Conservation (phyloP, 352 stramenopile species). For the Aphanomyces cochlioides region DNA sequence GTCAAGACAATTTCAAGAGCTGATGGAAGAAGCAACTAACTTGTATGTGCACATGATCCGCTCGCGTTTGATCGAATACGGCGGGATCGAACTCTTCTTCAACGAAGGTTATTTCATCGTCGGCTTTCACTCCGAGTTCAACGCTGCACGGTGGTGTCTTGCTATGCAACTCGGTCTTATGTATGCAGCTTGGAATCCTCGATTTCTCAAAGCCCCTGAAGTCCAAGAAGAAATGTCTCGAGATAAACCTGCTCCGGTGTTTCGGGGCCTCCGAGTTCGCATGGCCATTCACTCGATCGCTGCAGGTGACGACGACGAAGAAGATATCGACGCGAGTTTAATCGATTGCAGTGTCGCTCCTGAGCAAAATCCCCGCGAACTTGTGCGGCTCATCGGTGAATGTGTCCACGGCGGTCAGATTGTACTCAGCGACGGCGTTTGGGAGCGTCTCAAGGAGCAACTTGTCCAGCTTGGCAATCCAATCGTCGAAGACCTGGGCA, state of each 20-base stretch:
- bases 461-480: slow-evolving; percentile 83
- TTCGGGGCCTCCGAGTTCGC: slow-evolving; percentile 76
- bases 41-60: slow-evolving; percentile 85
- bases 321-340: slow-evolving; percentile 6
- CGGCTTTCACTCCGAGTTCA: slow-evolving; percentile 79
- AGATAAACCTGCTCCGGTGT: slow-evolving; percentile 67
- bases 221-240: slow-evolving; percentile 75
- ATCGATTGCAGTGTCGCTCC: background rate
- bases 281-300: slow-evolving; percentile 84
- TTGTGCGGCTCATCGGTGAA: slow-evolving; percentile 48
- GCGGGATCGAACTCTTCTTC: slow-evolving; percentile 73
- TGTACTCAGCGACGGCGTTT: slow-evolving; percentile 77
- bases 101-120: slow-evolving; percentile 81
- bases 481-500: slow-evolving; percentile 80
- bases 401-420: slow-evolving; percentile 83
- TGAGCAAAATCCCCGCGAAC: slow-evolving; percentile 23
- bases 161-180: slow-evolving; percentile 80
- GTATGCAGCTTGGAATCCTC: slow-evolving; percentile 84
- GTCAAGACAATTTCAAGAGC: slow-evolving; percentile 64
- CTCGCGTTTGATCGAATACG: slow-evolving; percentile 77
- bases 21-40: slow-evolving; percentile 84
- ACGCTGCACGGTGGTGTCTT: slow-evolving; percentile 83
- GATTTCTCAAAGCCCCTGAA: slow-evolving; percentile 77
- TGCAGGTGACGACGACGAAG: slow-evolving; percentile 37
- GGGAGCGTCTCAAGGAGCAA: slow-evolving; percentile 82